A percentile compares a stretch with the other conserved stretches of the same genome.
Conservation (phyloP, 768 basidiomycete species). For the Hygrocybe coccinea region DNA sequence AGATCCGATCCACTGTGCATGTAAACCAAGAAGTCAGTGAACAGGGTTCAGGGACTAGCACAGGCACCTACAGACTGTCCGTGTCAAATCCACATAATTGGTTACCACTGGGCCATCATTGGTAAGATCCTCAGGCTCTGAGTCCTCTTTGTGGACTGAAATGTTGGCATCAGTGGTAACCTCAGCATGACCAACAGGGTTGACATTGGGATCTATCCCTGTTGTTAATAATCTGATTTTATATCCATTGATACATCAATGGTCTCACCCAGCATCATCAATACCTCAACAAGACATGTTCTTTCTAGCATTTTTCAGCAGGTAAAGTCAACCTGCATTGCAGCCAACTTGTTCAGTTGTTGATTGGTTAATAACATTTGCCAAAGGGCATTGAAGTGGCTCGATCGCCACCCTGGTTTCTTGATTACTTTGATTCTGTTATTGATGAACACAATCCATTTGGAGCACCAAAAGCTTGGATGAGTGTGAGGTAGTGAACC, state of each 20-base stretch:
- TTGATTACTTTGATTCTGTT: constrained; percentile 35
- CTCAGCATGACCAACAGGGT: too few relatives aligned
- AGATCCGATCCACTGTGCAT: not conserved
- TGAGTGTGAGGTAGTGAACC: constrained; percentile 15
- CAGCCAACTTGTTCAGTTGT: constrained; percentile 27
- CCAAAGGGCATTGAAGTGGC: constrained; percentile 24
- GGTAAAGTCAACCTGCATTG: constrained; percentile 13
- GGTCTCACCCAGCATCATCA: not conserved
- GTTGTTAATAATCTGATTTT: not conserved
- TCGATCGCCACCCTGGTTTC: constrained; percentile 32
- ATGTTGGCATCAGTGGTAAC: too few relatives aligned
- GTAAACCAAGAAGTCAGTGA: not conserved
- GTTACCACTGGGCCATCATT: too few relatives aligned
- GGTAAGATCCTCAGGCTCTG: too few relatives aligned
- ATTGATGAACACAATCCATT: constrained; percentile 32
- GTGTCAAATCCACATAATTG: too few relatives aligned
- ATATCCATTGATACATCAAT: not conserved
- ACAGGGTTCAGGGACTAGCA: too few relatives aligned
- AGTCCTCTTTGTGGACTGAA: too few relatives aligned
- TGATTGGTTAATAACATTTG: constrained; percentile 36
- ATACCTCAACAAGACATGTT: not conserved
- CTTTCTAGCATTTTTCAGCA: constrained; percentile 14
- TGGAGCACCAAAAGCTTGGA: constrained; percentile 22
- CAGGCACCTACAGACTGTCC: too few relatives aligned
- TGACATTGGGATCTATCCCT: too few relatives aligned